phyloP scores from a whole-genome alignment of 2,329 filamentous ascomycete genomes.

The Chaetomium olivaceum region DNA sequence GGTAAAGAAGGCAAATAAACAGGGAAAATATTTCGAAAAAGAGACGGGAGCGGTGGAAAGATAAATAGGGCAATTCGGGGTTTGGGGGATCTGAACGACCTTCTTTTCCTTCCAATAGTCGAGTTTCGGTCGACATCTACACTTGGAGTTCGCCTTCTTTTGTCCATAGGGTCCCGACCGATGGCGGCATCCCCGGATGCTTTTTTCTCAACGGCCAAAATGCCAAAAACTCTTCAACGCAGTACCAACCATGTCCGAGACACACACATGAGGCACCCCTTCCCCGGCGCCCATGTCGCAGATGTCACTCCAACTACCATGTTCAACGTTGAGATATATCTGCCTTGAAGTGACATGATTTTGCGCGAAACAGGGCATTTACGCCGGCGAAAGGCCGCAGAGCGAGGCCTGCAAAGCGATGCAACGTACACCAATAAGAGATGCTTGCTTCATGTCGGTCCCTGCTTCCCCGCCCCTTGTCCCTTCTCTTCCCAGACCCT shows the following conservation, averaged over 20 bases:
- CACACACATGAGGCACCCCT: neutral
- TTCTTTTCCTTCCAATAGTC: no score
- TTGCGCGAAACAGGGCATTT: neutral
- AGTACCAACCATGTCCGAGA: no score
- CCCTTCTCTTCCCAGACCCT: neutral
- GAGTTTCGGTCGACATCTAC: no score
- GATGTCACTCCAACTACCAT: neutral
- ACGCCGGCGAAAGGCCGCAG: neutral
- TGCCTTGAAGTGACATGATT: neutral
- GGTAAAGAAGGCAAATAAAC: no score
- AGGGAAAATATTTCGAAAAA: no score
- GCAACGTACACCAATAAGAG: conserved; percentile 19
- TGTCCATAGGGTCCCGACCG: neutral
- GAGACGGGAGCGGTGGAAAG: no score
- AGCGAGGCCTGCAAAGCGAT: neutral
- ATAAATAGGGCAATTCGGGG: no score
- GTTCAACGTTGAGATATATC: neutral
- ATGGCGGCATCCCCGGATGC: neutral
- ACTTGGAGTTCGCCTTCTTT: no score
- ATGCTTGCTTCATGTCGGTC: conserved; percentile 10
- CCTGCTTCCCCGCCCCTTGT: conserved; percentile 27
- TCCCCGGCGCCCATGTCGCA: neutral
- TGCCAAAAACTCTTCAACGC: neutral
- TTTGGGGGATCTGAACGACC: no score
- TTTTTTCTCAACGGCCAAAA: neutral